Percentiles rank a stretch among this genome's conserved stretches.
Conservation (phyloP, 2,329 filamentous ascomycete genomes). For the Talaromyces sp. region DNA sequence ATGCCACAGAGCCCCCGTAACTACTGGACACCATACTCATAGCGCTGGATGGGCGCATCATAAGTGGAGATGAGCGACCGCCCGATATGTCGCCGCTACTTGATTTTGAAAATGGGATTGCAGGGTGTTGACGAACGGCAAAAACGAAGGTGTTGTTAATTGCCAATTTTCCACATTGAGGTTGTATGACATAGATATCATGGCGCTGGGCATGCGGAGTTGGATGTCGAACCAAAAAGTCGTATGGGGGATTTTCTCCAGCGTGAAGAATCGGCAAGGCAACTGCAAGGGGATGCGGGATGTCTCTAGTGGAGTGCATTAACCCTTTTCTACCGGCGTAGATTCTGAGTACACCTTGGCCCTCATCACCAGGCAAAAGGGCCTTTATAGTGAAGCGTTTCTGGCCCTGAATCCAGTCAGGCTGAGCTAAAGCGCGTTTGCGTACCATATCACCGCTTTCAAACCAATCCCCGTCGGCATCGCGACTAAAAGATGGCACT, state of each 20-base stretch:
- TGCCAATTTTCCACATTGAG: constrained; percentile 81
- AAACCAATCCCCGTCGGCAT: constrained; percentile 85
- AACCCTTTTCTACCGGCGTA: constrained; percentile 91
- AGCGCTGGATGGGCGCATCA: constrained; percentile 50
- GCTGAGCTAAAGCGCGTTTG: constrained; percentile 83
- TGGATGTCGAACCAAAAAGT: constrained; percentile 87
- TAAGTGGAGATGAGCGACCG: constrained; percentile 46
- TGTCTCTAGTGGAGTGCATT: constrained; percentile 97
- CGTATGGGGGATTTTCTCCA: constrained; percentile 88
- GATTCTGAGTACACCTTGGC: constrained; percentile 77
- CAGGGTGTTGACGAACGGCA: constrained; percentile 85
- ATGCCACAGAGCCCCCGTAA: constrained; percentile 47
- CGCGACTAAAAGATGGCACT: constrained; percentile 69
- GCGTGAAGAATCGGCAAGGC: constrained; percentile 84
- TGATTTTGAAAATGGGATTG: constrained; percentile 40
- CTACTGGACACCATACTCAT: constrained; percentile 57
- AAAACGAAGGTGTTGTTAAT: constrained; percentile 98
- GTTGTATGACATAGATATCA: constrained; percentile 93
- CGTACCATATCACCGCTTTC: constrained; percentile 82
- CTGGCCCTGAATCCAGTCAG: constrained; percentile 79
- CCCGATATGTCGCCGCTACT: constrained; percentile 18
- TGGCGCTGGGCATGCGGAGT: constrained; percentile 97
- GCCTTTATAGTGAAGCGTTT: constrained; percentile 95
- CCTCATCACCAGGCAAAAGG: constrained; percentile 83
- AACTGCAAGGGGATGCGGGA: constrained; percentile 85